Evolutionary conservation across 441 rosid genomes (phyloP), one percentile per base, ranked within the genome.

Genomic region (Gossypium lobatum): DNA sequence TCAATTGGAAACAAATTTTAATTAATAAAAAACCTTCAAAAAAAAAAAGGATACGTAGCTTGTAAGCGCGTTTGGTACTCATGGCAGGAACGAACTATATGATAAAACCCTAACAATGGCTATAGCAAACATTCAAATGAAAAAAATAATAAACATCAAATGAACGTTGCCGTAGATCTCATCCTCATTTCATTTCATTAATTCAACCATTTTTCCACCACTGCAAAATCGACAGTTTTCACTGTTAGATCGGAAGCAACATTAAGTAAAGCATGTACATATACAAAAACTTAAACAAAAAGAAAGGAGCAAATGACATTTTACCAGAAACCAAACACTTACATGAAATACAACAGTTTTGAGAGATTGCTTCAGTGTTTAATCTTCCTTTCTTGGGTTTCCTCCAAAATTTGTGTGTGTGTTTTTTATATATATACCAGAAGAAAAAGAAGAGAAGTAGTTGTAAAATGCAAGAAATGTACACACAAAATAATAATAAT

Each of bases 61-160:
- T 96, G 89, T 96, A 96, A 57, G 98, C 97, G 76, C 99, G 98
- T 80, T 93, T 96, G 79, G 99, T 93, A 82, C 89, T 88, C 99
- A 96, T 96, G 84, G 82, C 70, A 71, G 80, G 75, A 76, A 78
- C 72, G 77, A 63, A 70, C 79, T 73, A 48, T 75, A 61, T 39
- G 42, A 64, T 20, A 62, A 79, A 83, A 78, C 81, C 85, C 85
- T 78, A 83, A 34, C 64, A 28, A 70, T 37, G 68, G 54, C 70
- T 64, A 73, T 48, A 76, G 74, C 73, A 63, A 80, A 73, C 81
- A 81, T 78, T 78, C 86, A 83, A 60, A 59, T 59, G 34, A 59
- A 23, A 23, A 34, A 14, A 14, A 48, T 1, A 48, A 48, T 2
- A 59, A 25, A 64, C 37, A 64, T 17, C 79, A 20, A 54, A 71